These are phyloP conservation scores for Sclerospora graminicola DNA, from an alignment of 352 stramenopile genomes.

Conservation along the genomic window DNA sequence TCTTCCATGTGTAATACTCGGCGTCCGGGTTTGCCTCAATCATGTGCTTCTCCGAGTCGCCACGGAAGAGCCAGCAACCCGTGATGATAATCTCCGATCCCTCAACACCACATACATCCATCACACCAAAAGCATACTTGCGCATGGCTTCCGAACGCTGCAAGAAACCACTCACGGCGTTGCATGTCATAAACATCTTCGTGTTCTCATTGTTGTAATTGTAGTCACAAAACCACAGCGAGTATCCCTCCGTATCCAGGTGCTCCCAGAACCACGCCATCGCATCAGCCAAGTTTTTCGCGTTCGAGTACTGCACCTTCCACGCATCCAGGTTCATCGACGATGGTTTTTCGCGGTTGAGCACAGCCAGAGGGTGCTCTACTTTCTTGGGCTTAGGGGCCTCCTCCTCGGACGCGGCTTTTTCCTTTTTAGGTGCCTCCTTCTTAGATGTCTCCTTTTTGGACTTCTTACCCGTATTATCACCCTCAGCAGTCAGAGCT, in stretches of 20 bases:
- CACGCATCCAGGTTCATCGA: constrained; percentile 79
- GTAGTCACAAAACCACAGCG: constrained; percentile 87
- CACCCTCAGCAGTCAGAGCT: constrained; percentile 51
- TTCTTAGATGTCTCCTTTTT: constrained; percentile 31
- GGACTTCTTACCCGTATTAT: constrained; percentile 28
- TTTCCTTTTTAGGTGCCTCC: constrained; percentile 34
- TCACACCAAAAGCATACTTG: constrained; percentile 89
- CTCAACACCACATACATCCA: constrained; percentile 60
- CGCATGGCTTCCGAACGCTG: constrained; percentile 87
- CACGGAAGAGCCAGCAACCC: constrained; percentile 87
- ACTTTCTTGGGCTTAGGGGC: constrained; percentile 61
- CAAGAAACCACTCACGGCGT: constrained; percentile 88
- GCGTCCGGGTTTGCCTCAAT: constrained; percentile 87
- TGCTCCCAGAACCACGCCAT: constrained; percentile 90
- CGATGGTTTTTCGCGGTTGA: constrained; percentile 80
- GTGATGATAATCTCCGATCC: constrained; percentile 78
- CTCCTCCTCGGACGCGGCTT: constrained; percentile 27
- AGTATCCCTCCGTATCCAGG: constrained; percentile 85
- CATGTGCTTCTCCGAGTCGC: constrained; percentile 81
- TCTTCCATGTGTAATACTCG: constrained; percentile 90
- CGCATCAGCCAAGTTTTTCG: constrained; percentile 54
- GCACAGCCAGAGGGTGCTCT: constrained; percentile 78
- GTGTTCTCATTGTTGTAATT: constrained; percentile 92
- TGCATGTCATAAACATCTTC: constrained; percentile 90
- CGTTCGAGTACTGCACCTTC: constrained; percentile 92